Conservation (phyloP, 768 basidiomycete species). For the Chlorophyllum brunneum region DNA sequence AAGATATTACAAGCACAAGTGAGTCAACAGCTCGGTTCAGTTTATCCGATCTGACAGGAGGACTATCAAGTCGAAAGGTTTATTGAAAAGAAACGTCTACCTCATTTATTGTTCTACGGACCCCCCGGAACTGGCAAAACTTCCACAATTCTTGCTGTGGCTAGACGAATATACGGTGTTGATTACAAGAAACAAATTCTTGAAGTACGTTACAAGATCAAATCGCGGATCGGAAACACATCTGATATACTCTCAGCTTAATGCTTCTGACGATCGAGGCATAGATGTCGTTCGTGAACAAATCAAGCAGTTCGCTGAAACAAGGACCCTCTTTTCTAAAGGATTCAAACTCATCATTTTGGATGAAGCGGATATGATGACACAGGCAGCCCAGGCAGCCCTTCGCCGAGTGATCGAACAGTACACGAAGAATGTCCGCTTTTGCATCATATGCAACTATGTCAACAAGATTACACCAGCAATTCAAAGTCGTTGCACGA, state of each 20-base stretch:
- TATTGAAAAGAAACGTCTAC: slow-evolving; percentile 90
- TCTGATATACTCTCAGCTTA: slow-evolving; percentile 55
- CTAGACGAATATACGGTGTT: slow-evolving; percentile 87
- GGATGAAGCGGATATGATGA: slow-evolving; percentile 99
- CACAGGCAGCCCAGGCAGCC: slow-evolving; percentile 93
- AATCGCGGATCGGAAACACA: not conserved
- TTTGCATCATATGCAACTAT: slow-evolving; percentile 99
- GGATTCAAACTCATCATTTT: slow-evolving; percentile 97
- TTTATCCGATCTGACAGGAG: slow-evolving; percentile 12
- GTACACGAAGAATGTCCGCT: slow-evolving; percentile 97
- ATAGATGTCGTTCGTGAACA: slow-evolving; percentile 99
- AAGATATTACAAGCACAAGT: slow-evolving; percentile 95
- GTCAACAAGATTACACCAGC: slow-evolving; percentile 99
- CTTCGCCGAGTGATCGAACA: slow-evolving; percentile 97
- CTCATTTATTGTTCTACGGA: slow-evolving; percentile 95
- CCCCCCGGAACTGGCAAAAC: slow-evolving; percentile 99
- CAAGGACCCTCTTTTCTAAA: slow-evolving; percentile 85
- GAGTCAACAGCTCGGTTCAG: slow-evolving; percentile 23
- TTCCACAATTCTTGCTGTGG: slow-evolving; percentile 93
- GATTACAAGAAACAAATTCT: slow-evolving; percentile 90
- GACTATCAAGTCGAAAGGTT: slow-evolving; percentile 81
- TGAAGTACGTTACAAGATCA: slow-evolving; percentile 52
- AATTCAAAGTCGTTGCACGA: slow-evolving; percentile 96
- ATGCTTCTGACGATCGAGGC: slow-evolving; percentile 97
- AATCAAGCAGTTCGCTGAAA: slow-evolving; percentile 98